Conservation (phyloP, 345 rosid species). For the Gynandropsis gynandra region DNA sequence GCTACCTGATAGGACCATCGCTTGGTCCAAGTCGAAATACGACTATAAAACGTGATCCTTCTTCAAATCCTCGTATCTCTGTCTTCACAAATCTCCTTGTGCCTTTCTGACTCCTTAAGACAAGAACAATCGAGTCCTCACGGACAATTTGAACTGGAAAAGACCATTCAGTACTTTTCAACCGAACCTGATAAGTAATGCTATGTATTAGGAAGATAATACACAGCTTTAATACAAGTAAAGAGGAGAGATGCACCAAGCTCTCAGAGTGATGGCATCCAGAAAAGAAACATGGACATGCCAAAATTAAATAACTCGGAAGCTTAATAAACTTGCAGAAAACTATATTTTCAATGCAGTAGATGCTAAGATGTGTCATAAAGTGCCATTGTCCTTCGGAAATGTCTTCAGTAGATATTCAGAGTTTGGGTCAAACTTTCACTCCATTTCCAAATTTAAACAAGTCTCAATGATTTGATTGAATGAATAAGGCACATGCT, state of each 20-base stretch:
- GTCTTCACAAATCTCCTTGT: constrained; percentile 48
- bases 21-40: constrained; percentile 82
- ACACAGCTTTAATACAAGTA: constrained; percentile 10
- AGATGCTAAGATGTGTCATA: too few relatives aligned
- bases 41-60: constrained; percentile 92
- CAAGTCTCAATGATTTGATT: constrained; percentile 14
- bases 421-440: too few relatives aligned
- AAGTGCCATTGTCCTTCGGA: too few relatives aligned
- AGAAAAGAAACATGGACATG: constrained; percentile 1
- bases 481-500: constrained; percentile 16
- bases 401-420: too few relatives aligned
- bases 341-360: constrained; percentile 13
- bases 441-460: neutral
- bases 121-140: constrained; percentile 84
- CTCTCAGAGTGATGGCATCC: constrained; percentile 14
- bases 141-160: constrained; percentile 72
- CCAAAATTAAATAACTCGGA: constrained; percentile 15
- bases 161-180: constrained; percentile 87
- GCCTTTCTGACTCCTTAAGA: constrained; percentile 58
- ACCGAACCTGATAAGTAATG: constrained; percentile 45
- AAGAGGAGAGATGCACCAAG: constrained; percentile 14
- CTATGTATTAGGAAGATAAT: constrained; percentile 17
- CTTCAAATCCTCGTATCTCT: constrained; percentile 95
- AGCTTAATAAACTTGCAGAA: constrained; percentile 4
- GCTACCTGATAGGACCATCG: constrained; percentile 83